Conservation (phyloP, 768 basidiomycete genomes). For the Boletus huronensis region DNA sequence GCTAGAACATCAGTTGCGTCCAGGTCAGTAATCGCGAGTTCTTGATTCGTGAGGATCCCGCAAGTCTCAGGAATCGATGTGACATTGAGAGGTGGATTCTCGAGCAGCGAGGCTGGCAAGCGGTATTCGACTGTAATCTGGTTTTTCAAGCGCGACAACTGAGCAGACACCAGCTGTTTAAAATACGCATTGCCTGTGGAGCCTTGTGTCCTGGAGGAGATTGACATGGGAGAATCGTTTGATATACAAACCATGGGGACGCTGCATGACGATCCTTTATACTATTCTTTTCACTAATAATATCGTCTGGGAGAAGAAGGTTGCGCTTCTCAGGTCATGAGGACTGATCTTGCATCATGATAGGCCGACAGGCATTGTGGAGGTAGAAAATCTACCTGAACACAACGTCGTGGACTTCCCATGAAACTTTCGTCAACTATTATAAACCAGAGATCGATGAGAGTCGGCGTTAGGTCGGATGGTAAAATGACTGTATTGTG, state of each 20-base stretch:
- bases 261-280: background rate
- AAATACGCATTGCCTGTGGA: constrained; percentile 23
- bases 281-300: background rate
- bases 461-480: no score
- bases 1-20: constrained; percentile 35
- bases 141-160: constrained; percentile 18
- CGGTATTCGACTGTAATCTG: constrained; percentile 23
- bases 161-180: constrained; percentile 15
- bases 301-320: background rate
- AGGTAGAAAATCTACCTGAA: background rate
- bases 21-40: constrained; percentile 34
- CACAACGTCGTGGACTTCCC: background rate
- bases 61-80: constrained; percentile 31
- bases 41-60: constrained; percentile 31
- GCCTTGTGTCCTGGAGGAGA: constrained; percentile 21
- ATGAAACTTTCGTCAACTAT: no score
- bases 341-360: background rate
- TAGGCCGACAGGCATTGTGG: background rate
- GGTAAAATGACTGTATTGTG: no score
- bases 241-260: background rate
- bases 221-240: constrained; percentile 10
- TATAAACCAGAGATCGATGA: no score
- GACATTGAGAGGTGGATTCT: constrained; percentile 31
- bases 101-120: constrained; percentile 15
- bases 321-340: background rate